These are phyloP conservation scores for Ceratobasidium sp. DNA, from an alignment of 1,284 basidiomycete species.

Conservation along the genomic window DNA sequence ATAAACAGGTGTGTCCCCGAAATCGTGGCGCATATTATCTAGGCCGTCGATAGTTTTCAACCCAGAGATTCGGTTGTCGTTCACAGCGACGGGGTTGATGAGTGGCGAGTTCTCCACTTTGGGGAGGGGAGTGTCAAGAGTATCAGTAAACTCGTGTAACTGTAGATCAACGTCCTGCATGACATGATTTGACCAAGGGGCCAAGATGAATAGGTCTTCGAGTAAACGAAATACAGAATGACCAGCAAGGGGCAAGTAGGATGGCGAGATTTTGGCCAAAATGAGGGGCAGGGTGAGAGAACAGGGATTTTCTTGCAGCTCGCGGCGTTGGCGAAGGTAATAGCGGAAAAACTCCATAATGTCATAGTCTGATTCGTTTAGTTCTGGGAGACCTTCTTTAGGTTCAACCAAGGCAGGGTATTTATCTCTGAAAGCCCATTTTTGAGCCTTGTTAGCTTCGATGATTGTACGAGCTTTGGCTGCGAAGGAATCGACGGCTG, in stretches of 20 bases:
- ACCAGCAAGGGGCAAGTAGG: conserved; percentile 13
- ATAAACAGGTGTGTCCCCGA: conserved; percentile 81
- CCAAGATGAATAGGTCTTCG: conserved; percentile 25
- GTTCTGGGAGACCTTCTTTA: conserved; percentile 43
- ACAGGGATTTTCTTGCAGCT: conserved; percentile 72
- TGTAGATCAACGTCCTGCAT: conserved; percentile 42
- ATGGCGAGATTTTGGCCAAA: conserved; percentile 47
- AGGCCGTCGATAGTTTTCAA: conserved; percentile 59
- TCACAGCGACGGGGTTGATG: conserved; percentile 58
- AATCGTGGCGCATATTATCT: conserved; percentile 81
- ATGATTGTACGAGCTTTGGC: conserved; percentile 63
- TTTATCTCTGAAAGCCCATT: conserved; percentile 46
- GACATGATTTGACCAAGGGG: conserved; percentile 40
- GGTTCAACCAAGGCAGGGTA: conserved; percentile 49
- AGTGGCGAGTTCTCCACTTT: conserved; percentile 49
- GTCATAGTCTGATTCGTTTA: conserved; percentile 58
- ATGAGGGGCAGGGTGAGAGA: conserved; percentile 45
- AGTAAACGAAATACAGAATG: conserved; percentile 8
- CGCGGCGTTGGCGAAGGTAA: conserved; percentile 65
- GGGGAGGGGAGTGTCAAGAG: conserved; percentile 46
- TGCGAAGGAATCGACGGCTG: conserved; percentile 63
- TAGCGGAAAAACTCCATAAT: conserved; percentile 73
- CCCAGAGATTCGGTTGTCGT: conserved; percentile 57
- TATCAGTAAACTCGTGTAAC: conserved; percentile 46
- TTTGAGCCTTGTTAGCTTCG: conserved; percentile 41